Conservation (phyloP, 129 eudicot genomes). For the Flaveria robusta region DNA sequence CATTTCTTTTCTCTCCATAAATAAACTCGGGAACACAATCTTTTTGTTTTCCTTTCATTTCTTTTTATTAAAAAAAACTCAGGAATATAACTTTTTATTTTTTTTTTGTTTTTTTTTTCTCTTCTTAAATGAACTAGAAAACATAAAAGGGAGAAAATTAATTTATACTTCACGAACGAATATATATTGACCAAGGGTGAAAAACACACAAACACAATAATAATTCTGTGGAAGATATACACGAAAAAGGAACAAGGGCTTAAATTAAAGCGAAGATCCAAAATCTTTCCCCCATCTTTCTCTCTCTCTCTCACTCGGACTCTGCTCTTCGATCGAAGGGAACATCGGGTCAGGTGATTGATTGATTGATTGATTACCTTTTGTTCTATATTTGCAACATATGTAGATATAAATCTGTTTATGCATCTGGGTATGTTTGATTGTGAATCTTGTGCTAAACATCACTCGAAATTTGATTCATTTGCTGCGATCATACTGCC, state of each 20-base stretch:
- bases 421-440: conserved; percentile 6
- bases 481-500: conserved; percentile 24
- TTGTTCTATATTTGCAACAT: not conserved
- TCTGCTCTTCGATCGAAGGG: conserved; percentile 29
- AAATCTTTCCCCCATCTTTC: conserved; percentile 12
- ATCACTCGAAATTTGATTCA: conserved; percentile 7
- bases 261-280: conserved; percentile 22
- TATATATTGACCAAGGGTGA: too few relatives aligned
- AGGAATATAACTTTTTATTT: too few relatives aligned
- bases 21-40: too few relatives aligned
- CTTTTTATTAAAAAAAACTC: too few relatives aligned
- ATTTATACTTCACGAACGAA: too few relatives aligned
- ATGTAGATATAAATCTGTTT: not conserved
- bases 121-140: too few relatives aligned
- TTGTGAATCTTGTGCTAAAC: not conserved
- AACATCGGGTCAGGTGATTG: conserved; percentile 10
- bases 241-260: conserved; percentile 27
- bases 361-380: not conserved
- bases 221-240: conserved; percentile 29
- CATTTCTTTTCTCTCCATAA: too few relatives aligned
- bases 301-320: conserved; percentile 33
- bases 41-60: too few relatives aligned
- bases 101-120: too few relatives aligned
- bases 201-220: not conserved
- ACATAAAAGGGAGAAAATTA: too few relatives aligned